Conservation (phyloP, 2,329 filamentous ascomycete species). For the Geosmithia flava region DNA sequence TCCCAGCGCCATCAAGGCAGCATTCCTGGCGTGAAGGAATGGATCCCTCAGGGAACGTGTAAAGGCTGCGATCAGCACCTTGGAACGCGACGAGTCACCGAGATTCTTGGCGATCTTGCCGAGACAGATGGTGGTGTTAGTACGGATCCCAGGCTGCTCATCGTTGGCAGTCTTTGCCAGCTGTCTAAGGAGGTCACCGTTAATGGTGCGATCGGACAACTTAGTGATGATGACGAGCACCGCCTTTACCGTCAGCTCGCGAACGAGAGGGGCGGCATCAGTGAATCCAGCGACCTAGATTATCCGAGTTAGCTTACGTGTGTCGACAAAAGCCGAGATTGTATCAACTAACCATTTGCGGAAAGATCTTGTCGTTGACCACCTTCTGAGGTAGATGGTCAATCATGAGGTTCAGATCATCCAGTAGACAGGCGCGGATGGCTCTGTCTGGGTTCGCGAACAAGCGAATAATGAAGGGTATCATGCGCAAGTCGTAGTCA, state of each 20-base stretch:
- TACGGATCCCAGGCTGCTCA: conserved; percentile 91
- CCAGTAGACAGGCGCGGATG: conserved; percentile 79
- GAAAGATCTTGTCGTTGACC: conserved; percentile 95
- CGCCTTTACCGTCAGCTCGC: conserved; percentile 93
- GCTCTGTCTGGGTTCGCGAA: conserved; percentile 89
- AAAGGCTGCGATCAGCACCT: conserved; percentile 89
- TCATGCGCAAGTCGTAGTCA: conserved; percentile 76
- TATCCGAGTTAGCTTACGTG: conserved; percentile 10
- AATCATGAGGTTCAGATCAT: conserved; percentile 83
- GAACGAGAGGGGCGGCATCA: conserved; percentile 77
- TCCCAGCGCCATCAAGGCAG: conserved; percentile 71
- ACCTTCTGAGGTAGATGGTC: conserved; percentile 77
- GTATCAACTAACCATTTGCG: conserved; percentile 58
- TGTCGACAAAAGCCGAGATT: neutral
- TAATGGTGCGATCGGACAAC: conserved; percentile 82
- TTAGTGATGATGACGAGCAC: conserved; percentile 80
- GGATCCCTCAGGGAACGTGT: conserved; percentile 81
- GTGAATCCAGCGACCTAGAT: conserved; percentile 80
- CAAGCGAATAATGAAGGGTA: conserved; percentile 73
- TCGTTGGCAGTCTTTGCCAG: conserved; percentile 95
- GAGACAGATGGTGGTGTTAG: conserved; percentile 94
- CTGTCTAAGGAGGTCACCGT: conserved; percentile 82
- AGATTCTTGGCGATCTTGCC: conserved; percentile 92
- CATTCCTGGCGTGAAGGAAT: conserved; percentile 88
- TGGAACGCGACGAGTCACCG: conserved; percentile 64